These are phyloP conservation scores for Hortiboletus campestris DNA, from an alignment of 768 basidiomycete species.

Conservation along the genomic window DNA sequence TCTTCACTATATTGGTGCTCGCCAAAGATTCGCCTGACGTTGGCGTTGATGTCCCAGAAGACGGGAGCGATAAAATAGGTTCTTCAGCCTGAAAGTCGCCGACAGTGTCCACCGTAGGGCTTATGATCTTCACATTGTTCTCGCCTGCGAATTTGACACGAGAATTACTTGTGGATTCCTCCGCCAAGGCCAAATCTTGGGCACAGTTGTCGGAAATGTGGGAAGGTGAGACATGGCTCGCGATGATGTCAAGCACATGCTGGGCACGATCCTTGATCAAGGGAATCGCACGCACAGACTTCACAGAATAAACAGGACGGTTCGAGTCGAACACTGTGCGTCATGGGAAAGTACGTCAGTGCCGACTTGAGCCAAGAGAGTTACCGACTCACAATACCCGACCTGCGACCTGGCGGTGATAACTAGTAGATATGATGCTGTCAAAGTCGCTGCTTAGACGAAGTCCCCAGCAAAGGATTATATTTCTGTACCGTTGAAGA, in stretches of 20 bases:
- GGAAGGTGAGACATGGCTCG: slow-evolving; percentile 51
- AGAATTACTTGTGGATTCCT: slow-evolving; percentile 18
- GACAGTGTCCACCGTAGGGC: slow-evolving; percentile 28
- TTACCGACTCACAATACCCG: slow-evolving; percentile 56
- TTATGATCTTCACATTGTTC: slow-evolving; percentile 45
- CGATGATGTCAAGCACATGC: slow-evolving; percentile 49
- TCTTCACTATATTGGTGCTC: slow-evolving; percentile 56
- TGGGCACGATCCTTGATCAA: slow-evolving; percentile 63
- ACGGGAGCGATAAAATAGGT: slow-evolving; percentile 20
- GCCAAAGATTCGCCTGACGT: slow-evolving; percentile 45
- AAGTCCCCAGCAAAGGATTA: background rate
- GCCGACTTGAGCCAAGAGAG: background rate
- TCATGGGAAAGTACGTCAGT: background rate
- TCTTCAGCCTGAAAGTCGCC: background rate
- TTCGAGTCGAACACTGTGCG: slow-evolving; percentile 59
- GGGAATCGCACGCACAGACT: slow-evolving; percentile 69
- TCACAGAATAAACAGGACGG: slow-evolving; percentile 65
- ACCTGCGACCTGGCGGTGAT: slow-evolving; percentile 61
- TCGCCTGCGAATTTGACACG: slow-evolving; percentile 56
- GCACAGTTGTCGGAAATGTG: slow-evolving; percentile 34
- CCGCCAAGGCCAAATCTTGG: slow-evolving; percentile 19
- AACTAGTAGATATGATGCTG: slow-evolving; percentile 77
- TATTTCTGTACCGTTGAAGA: slow-evolving; percentile 58
- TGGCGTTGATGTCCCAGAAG: slow-evolving; percentile 55
- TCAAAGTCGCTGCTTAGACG: slow-evolving; percentile 14